Percentiles rank a stretch among this genome's conserved stretches.
These are phyloP conservation scores for Skeletonema costatum DNA, from an alignment of 108 stramenopile genomes.

Conservation along the genomic window DNA sequence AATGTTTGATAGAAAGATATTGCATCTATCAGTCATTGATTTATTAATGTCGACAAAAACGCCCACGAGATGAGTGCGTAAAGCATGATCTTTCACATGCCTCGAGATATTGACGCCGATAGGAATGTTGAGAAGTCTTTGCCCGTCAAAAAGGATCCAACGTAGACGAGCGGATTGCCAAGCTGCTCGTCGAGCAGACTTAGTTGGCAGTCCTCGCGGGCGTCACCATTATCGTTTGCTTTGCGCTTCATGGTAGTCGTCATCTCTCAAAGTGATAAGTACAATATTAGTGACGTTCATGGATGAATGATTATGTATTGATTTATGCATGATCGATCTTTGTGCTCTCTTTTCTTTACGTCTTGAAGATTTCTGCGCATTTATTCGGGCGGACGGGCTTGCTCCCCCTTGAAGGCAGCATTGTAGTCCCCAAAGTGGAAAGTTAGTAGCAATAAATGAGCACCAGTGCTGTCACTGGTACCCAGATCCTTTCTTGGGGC, in stretches of 20 bases:
- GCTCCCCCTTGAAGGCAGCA: too few species aligned
- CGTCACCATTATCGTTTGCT: not conserved
- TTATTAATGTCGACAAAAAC: not conserved
- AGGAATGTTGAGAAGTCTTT: not conserved
- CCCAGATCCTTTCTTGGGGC: too few species aligned
- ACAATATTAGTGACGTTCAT: too few species aligned
- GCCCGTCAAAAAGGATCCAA: not conserved
- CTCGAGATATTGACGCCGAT: not conserved
- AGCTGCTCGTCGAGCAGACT: not conserved
- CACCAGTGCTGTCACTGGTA: too few species aligned
- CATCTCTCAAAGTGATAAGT: not conserved
- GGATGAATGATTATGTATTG: too few species aligned
- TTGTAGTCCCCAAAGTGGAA: too few species aligned
- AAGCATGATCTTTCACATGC: not conserved
- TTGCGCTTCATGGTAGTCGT: not conserved
- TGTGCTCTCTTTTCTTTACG: too few species aligned
- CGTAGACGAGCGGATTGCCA: not conserved
- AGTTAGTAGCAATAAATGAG: too few species aligned
- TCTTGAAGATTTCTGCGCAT: too few species aligned
- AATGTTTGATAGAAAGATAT: not conserved
- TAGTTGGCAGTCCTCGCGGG: not conserved
- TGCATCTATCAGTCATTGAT: not conserved
- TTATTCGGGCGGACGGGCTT: too few species aligned
- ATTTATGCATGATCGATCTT: too few species aligned
- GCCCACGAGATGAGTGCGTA: not conserved